Percentiles rank a stretch among this genome's conserved stretches.
These are phyloP conservation scores for Epithele typhae DNA, from an alignment of 768 basidiomycete genomes.

Conservation along the genomic window DNA sequence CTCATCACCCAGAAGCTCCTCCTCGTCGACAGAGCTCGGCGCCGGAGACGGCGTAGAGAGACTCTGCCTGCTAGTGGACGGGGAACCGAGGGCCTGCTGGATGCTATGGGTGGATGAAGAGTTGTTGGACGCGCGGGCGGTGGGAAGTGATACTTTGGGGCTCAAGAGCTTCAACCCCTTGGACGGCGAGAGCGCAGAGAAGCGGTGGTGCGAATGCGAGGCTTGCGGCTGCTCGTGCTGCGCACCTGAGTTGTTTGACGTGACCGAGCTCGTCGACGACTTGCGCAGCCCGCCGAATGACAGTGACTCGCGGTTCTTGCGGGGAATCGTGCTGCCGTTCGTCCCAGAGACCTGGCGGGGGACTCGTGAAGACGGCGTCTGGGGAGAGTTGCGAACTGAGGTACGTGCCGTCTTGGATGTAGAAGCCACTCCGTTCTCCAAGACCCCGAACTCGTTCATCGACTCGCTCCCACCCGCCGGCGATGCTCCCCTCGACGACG, in stretches of 20 bases:
- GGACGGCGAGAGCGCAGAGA: slow-evolving; percentile 82
- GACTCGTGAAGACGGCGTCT: slow-evolving; percentile 48
- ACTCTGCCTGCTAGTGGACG: slow-evolving; percentile 70
- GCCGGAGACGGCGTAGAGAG: slow-evolving; percentile 83
- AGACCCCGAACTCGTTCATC: slow-evolving; percentile 77
- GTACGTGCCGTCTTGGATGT: slow-evolving; percentile 47
- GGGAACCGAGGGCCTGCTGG: slow-evolving; percentile 51
- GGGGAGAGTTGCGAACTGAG: slow-evolving; percentile 62
- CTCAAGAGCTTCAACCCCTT: slow-evolving; percentile 77
- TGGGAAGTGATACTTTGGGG: slow-evolving; percentile 68
- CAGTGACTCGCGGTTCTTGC: slow-evolving; percentile 79
- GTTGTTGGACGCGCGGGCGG: slow-evolving; percentile 48
- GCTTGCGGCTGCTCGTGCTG: slow-evolving; percentile 24
- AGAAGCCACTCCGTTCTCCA: slow-evolving; percentile 56
- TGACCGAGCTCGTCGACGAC: slow-evolving; percentile 77
- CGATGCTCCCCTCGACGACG: slow-evolving; percentile 61
- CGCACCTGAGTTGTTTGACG: slow-evolving; percentile 55
- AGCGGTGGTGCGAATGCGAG: slow-evolving; percentile 51
- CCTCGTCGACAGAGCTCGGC: slow-evolving; percentile 75
- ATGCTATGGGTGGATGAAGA: slow-evolving; percentile 45
- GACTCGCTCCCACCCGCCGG: slow-evolving; percentile 45
- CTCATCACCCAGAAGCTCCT: slow-evolving; percentile 86
- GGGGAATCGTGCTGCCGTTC: slow-evolving; percentile 43
- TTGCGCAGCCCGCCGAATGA: slow-evolving; percentile 73
- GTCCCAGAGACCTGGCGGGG: slow-evolving; percentile 59